These are phyloP conservation scores for Cutaneotrichosporon cavernicola DNA, from an alignment of 1,284 basidiomycete species.

Conservation along the genomic window DNA sequence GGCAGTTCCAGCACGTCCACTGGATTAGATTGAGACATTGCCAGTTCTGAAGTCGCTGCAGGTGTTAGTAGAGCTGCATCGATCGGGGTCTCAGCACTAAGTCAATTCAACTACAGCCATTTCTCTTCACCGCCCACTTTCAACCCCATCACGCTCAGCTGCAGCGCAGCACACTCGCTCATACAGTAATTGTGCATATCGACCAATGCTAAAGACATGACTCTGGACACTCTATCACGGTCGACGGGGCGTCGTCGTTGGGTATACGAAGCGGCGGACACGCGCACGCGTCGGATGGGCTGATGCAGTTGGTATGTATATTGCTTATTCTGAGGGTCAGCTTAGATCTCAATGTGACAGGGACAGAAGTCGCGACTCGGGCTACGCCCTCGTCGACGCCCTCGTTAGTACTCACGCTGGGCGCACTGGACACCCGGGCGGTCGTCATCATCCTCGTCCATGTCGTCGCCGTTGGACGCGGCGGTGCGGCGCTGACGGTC, in stretches of 20 bases:
- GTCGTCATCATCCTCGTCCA: conserved; percentile 57
- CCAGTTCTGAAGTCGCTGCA: too few species aligned
- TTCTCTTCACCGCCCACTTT: neutral
- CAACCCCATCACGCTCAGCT: neutral
- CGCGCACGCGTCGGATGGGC: neutral
- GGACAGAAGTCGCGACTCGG: neutral
- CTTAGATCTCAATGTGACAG: neutral
- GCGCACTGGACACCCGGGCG: conserved; percentile 56
- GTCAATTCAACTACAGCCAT: neutral
- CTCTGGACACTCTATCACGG: conserved; percentile 21
- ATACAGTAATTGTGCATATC: conserved; percentile 22
- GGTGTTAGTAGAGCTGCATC: too few species aligned
- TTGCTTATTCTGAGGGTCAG: conserved; percentile 16
- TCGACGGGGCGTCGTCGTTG: conserved; percentile 11
- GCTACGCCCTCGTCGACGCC: neutral
- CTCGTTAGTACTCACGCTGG: conserved; percentile 48
- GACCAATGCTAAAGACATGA: conserved; percentile 28
- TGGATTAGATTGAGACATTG: too few species aligned
- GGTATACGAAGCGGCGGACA: conserved; percentile 15
- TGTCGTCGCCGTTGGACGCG: conserved; percentile 68
- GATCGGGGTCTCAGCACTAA: too few species aligned
- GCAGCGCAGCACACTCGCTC: neutral
- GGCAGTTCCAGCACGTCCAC: too few species aligned
- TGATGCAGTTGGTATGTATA: conserved; percentile 9
- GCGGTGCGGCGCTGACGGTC: conserved; percentile 64